A percentile compares a stretch with the other conserved stretches of the same genome.
These are phyloP conservation scores for Crithidia brevicula DNA, from an alignment of 208 protist species.

Conservation along the genomic window DNA sequence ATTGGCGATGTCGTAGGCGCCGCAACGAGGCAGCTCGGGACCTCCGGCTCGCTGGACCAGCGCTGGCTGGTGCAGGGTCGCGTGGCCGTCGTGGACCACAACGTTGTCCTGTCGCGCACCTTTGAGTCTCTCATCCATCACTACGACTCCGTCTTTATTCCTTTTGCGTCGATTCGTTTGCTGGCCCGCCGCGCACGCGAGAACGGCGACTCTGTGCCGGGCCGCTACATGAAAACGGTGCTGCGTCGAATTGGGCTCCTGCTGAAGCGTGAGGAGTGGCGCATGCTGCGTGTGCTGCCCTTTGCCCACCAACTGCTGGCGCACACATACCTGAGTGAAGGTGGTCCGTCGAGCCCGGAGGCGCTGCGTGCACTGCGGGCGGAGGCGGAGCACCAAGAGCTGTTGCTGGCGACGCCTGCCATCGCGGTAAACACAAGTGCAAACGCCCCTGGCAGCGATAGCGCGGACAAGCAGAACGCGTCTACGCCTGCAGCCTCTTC, in stretches of 20 bases:
- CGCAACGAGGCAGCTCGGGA: slow-evolving; percentile 65
- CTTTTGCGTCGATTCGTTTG: slow-evolving; percentile 71
- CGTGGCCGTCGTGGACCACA: slow-evolving; percentile 89
- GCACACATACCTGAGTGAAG: slow-evolving; percentile 73
- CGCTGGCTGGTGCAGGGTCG: slow-evolving; percentile 89
- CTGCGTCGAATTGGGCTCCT: slow-evolving; percentile 50
- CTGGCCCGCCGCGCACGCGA: slow-evolving; percentile 73
- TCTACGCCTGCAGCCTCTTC: neutral
- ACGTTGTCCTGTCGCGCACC: slow-evolving; percentile 75
- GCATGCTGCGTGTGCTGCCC: slow-evolving; percentile 75
- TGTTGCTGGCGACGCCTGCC: slow-evolving; percentile 4
- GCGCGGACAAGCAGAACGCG: neutral
- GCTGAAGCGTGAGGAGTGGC: slow-evolving; percentile 40
- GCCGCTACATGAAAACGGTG: slow-evolving; percentile 57
- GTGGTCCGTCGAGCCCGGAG: slow-evolving; percentile 48
- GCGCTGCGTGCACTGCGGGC: slow-evolving; percentile 55
- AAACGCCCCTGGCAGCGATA: neutral
- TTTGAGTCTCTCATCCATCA: slow-evolving; percentile 81
- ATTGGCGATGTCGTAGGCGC: slow-evolving; percentile 63
- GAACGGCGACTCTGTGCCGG: slow-evolving; percentile 47
- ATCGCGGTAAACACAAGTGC: neutral
- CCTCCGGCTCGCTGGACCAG: slow-evolving; percentile 59
- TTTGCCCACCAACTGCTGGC: slow-evolving; percentile 79
- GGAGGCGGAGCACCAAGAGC: slow-evolving; percentile 40
- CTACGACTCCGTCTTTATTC: slow-evolving; percentile 88